These are phyloP conservation scores for Diaporthe ampelina DNA, from an alignment of 2,329 filamentous ascomycete species.

Conservation along the genomic window DNA sequence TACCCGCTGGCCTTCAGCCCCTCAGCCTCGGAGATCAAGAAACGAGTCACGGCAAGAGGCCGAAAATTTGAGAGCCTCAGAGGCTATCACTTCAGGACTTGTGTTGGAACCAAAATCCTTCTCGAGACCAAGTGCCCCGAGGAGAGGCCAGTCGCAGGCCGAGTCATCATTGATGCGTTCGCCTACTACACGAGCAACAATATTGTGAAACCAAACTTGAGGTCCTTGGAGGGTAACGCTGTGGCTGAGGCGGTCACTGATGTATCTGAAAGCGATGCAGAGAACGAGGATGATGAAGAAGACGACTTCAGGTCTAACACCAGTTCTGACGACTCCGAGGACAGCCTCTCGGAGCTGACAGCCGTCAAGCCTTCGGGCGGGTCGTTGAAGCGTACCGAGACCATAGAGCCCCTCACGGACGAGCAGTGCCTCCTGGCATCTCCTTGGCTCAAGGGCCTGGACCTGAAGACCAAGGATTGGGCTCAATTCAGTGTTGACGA, in stretches of 20 bases:
- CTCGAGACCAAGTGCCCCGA: conserved; percentile 46
- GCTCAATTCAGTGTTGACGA: conserved; percentile 47
- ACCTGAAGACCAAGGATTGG: conserved; percentile 54
- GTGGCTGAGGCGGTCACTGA: conserved; percentile 31
- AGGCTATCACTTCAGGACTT: conserved; percentile 51
- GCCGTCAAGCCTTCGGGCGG: conserved; percentile 19
- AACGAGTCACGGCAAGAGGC: conserved; percentile 49
- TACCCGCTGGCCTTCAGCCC: conserved; percentile 49
- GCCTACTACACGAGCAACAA: conserved; percentile 53
- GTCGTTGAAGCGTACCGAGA: conserved; percentile 42
- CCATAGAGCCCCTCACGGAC: conserved; percentile 49
- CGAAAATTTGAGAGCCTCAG: conserved; percentile 51
- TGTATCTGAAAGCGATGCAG: not conserved
- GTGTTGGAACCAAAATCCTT: conserved; percentile 49
- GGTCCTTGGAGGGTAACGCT: conserved; percentile 40
- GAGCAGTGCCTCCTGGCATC: conserved; percentile 53
- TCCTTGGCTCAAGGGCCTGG: conserved; percentile 55
- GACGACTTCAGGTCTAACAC: conserved; percentile 12
- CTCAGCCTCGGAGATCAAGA: conserved; percentile 46
- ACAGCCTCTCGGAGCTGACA: conserved; percentile 2
- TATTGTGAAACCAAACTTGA: conserved; percentile 48
- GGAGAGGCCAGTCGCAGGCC: conserved; percentile 48
- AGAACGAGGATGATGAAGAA: conserved; percentile 24
- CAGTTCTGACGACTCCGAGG: not conserved
- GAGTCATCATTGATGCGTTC: conserved; percentile 53